These are phyloP conservation scores for Pilatotrama ljubarskyi DNA, from an alignment of 768 basidiomycete species.

Conservation along the genomic window DNA sequence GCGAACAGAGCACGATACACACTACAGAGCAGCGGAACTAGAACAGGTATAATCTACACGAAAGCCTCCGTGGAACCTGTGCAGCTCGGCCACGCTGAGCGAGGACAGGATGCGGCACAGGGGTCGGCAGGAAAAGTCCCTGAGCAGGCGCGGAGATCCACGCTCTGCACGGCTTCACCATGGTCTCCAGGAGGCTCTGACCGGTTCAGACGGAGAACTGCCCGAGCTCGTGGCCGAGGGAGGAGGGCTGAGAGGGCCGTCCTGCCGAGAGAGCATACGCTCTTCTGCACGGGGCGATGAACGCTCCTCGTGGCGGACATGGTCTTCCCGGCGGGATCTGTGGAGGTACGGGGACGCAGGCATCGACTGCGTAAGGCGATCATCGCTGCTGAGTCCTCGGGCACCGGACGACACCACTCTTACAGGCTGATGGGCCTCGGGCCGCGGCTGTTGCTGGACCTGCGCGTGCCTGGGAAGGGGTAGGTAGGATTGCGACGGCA, in stretches of 20 bases:
- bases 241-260: slow-evolving; percentile 16
- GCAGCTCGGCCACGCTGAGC: no score
- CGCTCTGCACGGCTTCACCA: slow-evolving; percentile 3
- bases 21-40: background rate
- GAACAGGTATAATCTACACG: slow-evolving; percentile 17
- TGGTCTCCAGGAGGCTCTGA: slow-evolving; percentile 14
- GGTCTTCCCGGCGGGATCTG: background rate
- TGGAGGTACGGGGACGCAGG: slow-evolving; percentile 14
- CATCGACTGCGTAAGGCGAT: slow-evolving; percentile 14
- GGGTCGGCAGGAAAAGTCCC: background rate
- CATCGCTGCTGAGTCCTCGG: slow-evolving; percentile 8
- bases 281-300: slow-evolving; percentile 1
- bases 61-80: background rate
- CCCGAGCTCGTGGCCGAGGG: slow-evolving; percentile 13
- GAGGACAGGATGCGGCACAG: background rate
- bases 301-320: background rate
- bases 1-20: slow-evolving; percentile 1
- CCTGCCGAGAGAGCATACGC: slow-evolving; percentile 8
- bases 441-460: slow-evolving; percentile 1
- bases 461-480: slow-evolving; percentile 7
- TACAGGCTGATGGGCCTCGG: slow-evolving; percentile 1
- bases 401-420: background rate
- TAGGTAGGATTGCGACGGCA: slow-evolving; percentile 2
- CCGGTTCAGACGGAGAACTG: slow-evolving; percentile 12
- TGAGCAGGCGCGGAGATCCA: background rate